A percentile compares a stretch with the other conserved stretches of the same genome.
These are phyloP conservation scores for Luzula sylvatica DNA, from an alignment of 176 grass and related monocot genomes.

Conservation along the genomic window DNA sequence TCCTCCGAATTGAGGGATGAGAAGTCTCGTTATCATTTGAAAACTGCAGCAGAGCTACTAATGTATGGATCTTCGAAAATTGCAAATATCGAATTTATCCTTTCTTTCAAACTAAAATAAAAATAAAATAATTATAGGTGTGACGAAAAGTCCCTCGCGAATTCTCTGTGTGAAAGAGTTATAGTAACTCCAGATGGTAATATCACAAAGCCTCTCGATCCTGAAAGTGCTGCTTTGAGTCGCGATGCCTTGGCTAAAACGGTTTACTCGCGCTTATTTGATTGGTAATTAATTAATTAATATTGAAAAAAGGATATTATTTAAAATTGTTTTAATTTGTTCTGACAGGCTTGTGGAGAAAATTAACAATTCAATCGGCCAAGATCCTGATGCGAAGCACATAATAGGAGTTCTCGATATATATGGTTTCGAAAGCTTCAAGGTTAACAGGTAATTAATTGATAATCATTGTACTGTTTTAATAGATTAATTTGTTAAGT, in stretches of 20 bases:
- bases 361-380: constrained; percentile 91
- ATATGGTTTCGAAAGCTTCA: constrained; percentile 97
- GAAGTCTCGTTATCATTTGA: constrained; percentile 57
- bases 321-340: too few species aligned
- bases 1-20: constrained; percentile 72
- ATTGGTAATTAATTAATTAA: constrained; percentile 54
- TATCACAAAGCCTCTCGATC: constrained; percentile 91
- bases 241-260: constrained; percentile 89
- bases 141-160: constrained; percentile 56
- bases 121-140: constrained; percentile 40
- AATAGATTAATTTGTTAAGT: not conserved
- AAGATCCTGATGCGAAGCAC: constrained; percentile 62
- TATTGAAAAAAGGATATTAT: not conserved
- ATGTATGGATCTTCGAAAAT: constrained; percentile 36
- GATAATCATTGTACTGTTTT: not conserved
- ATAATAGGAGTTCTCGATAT: constrained; percentile 99
- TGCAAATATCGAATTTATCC: too few species aligned
- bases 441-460: constrained; percentile 65
- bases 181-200: constrained; percentile 95
- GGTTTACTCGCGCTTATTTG: constrained; percentile 82
- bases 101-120: constrained; percentile 12
- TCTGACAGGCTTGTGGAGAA: constrained; percentile 85
- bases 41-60: constrained; percentile 72
- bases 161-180: constrained; percentile 80
- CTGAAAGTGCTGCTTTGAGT: constrained; percentile 66